Evolutionary conservation across 345 rosid species (phyloP), one percentile per base, ranked within the genome.

Genomic region (Salix brachista): DNA sequence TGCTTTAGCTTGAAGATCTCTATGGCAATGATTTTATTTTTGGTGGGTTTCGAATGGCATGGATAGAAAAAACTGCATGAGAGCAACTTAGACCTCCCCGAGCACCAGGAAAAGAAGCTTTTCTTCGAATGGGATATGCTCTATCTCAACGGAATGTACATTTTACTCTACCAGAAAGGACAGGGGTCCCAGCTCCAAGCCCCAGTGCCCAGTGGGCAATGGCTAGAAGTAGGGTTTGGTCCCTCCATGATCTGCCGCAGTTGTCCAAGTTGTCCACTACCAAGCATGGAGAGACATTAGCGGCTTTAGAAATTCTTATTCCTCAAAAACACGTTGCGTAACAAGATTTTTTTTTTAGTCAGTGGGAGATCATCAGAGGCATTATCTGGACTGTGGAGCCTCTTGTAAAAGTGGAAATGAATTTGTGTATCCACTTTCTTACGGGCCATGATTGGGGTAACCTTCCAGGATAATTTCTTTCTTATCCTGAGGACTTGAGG

Each of bases 111-210:
- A 65, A 30, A 65, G 67, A 65, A 65, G 37, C 32, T 58, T 58
- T 58, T 10, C 26, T 11, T 25, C 26, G 3, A 23, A 58, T 58
- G 25, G 62, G 62, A 56, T 56, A n/a, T n/a, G 28, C 62, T n/a
- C 12, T 56, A 41, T 68, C 13, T 68, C 52, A 46, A 46, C 48
- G 64, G 61, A 48, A 46, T 18, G 30, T 62, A 74, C 17, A 41
- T 75, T 36, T 50, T n/a, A 66, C 5, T 36, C 60, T 18, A 67
- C n/a, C 25, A 2, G 58, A 67, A 34, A 39, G 17, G 37, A 23
- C 11, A 32, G 69, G 60, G 68, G 73, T 68, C 67, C 67, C 79
- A 54, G 39, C 41, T 19, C 28, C 60, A 68, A 68, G 73, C 17
- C 34, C 30, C 19, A 39, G 11, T 9, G 42, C 34, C 28, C 19